Base-by-base conservation (phyloP, 331 rosid genomes). In the Erythrophleum ivorense region DNA sequence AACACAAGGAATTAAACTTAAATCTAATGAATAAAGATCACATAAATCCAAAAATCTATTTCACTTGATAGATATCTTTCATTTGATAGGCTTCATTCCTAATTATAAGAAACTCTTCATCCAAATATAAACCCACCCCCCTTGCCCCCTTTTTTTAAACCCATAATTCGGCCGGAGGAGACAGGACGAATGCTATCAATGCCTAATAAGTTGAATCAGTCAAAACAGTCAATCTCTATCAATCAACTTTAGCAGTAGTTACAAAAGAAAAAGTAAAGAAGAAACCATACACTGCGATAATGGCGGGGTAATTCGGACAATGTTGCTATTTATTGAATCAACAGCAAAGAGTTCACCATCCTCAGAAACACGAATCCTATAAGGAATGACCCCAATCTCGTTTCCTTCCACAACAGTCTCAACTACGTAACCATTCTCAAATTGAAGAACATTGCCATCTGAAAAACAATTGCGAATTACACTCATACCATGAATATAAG, bases 401-500 rank as follows among this genome's bases (percentile, higher is more conserved):
- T 90, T 91, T 76, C 98, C 98, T 83, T 93, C 97, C 73, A 85
- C 91, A 73, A 93, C 94, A 76, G 99, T 93, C 89, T 93, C 99
- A 80, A 95, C 99, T 34, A 92, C 88, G 84, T 95, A 93, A 75
- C 99, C 99, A 87, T 86, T 79, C 93, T 95, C 98, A 82, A 91
- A 95, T 57, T 95, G 99, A 81, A 95, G 86, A 86, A 88, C 86
- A 89, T 91, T 89, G 81, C 85, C 98, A 86, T 91, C 99, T 95
- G 97, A 62, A 77, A 81, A 64, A 34, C 50, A 87, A 5, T 19
- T 81, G 76, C 18, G 57, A 77, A 63, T 52, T 10, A 78, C 60
- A 82, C 31, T 45, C 24, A 31, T 19, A 36, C 33, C 19, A 29
- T 16, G 2, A 43, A 65, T 46, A 74, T 6, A 16, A 83, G 31